Percentiles rank a stretch among this genome's conserved stretches.
These are phyloP conservation scores for Chlorella vulgaris DNA, from an alignment of 139 green algal species.

Conservation along the genomic window DNA sequence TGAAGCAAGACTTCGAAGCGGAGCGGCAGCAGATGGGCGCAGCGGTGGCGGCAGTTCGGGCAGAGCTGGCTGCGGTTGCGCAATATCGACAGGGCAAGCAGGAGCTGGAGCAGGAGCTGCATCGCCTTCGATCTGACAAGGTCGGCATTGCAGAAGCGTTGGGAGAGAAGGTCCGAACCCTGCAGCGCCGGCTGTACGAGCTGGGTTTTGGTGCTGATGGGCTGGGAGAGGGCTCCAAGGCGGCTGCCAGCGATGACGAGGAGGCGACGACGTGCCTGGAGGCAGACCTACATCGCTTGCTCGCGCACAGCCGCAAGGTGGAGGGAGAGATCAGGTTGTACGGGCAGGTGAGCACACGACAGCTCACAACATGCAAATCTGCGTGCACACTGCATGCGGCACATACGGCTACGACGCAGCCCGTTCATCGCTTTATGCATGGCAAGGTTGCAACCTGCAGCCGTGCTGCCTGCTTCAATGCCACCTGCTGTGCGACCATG, in stretches of 20 bases:
- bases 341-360: constrained; percentile 13
- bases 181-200: constrained; percentile 67
- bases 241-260: not conserved
- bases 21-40: not conserved
- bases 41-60: not conserved
- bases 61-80: not conserved
- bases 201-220: constrained; percentile 47
- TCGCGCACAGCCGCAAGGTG: constrained; percentile 16
- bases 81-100: not conserved
- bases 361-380: not conserved
- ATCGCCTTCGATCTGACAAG: not conserved
- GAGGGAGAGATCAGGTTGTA: constrained; percentile 8
- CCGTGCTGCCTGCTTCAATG: too few species aligned
- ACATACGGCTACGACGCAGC: too few species aligned
- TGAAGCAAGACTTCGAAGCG: constrained; percentile 11
- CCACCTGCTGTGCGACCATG: too few species aligned
- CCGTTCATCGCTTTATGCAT: not conserved
- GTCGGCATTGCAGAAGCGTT: not conserved
- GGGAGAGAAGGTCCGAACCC: constrained; percentile 50
- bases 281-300: constrained; percentile 16
- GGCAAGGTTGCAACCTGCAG: not conserved
- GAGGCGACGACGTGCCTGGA: not conserved
- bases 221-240: not conserved
- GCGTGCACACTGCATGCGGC: too few species aligned
- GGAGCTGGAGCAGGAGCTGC: not conserved